A percentile compares a stretch with the other conserved stretches of the same genome.
phyloP scores from a whole-genome alignment of 2,329 filamentous ascomycete species.

The Chaetomium sp. region DNA sequence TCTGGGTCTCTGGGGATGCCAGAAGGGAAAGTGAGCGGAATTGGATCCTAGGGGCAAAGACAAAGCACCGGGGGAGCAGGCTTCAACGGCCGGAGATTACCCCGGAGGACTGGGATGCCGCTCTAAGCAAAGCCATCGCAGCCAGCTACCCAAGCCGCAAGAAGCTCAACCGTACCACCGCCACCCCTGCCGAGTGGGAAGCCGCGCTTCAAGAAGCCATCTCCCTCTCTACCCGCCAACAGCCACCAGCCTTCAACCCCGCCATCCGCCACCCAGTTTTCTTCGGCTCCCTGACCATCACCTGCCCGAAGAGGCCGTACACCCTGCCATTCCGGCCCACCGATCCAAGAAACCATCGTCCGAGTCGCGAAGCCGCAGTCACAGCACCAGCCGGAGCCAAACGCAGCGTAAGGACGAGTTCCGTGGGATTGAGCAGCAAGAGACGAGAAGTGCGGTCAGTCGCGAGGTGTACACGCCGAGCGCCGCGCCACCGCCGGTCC shows the following conservation, averaged over 20 bases:
- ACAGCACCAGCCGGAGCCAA: conserved; percentile 18
- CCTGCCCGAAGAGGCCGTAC: conserved; percentile 32
- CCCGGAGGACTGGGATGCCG: conserved; percentile 16
- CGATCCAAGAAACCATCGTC: conserved; percentile 26
- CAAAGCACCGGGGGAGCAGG: background rate
- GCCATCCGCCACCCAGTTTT: conserved; percentile 42
- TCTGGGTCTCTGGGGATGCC: conserved; percentile 33
- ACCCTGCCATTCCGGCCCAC: conserved; percentile 35
- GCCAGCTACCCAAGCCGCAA: conserved; percentile 10
- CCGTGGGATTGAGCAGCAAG: conserved; percentile 7
- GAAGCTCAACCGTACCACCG: conserved; percentile 26
- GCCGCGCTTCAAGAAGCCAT: conserved; percentile 45
- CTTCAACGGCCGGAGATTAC: conserved; percentile 5
- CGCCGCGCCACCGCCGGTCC: background rate
- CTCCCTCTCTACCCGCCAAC: conserved; percentile 37
- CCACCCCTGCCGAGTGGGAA: conserved; percentile 40
- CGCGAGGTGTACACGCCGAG: conserved; percentile 8
- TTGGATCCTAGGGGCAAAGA: conserved; percentile 35
- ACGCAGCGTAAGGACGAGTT: conserved; percentile 24
- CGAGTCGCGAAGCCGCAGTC: conserved; percentile 23
- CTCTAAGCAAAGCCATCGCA: conserved; percentile 16
- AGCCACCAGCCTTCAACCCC: conserved; percentile 37
- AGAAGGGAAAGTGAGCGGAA: conserved; percentile 28
- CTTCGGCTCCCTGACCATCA: conserved; percentile 37
- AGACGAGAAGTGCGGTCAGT: no score